phyloP scores from a whole-genome alignment of 805 yeast species.

The Metschnikowia kofuensis region DNA sequence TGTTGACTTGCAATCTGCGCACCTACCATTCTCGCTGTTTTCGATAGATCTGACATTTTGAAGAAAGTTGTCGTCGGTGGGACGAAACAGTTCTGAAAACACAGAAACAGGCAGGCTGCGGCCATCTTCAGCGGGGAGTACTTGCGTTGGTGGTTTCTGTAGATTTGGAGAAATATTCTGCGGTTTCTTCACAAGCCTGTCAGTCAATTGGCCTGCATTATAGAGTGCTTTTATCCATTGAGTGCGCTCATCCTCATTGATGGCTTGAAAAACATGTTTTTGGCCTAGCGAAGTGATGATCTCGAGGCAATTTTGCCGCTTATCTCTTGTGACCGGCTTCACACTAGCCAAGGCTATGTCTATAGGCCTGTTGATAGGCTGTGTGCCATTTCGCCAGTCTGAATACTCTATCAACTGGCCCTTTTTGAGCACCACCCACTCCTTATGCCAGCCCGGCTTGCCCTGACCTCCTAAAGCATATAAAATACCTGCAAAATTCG shows the following conservation, averaged over 20 bases:
- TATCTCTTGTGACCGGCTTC: conserved; percentile 46
- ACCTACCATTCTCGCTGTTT: conserved; percentile 54
- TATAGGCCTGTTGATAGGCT: conserved; percentile 62
- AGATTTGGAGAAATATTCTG: conserved; percentile 10
- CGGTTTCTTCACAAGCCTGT: conserved; percentile 8
- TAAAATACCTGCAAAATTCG: conserved; percentile 47
- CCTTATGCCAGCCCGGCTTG: conserved; percentile 80
- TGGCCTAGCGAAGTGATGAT: conserved; percentile 65
- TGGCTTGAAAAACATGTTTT: conserved; percentile 73
- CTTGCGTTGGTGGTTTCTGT: conserved; percentile 20
- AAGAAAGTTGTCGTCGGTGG: conserved; percentile 26
- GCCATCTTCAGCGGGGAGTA: conserved; percentile 8
- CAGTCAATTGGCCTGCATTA: conserved; percentile 51
- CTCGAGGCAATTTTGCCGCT: conserved; percentile 64
- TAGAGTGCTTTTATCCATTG: conserved; percentile 66
- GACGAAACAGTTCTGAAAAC: conserved; percentile 20
- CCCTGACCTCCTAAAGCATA: conserved; percentile 59
- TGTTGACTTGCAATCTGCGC: conserved; percentile 76
- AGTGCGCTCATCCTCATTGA: conserved; percentile 61
- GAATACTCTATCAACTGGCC: conserved; percentile 68
- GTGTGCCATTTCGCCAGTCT: conserved; percentile 74
- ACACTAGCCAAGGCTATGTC: conserved; percentile 67
- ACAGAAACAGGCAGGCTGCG: conserved; percentile 34
- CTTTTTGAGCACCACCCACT: conserved; percentile 74
- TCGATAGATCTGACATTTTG: conserved; percentile 37